Percentiles rank a stretch among this genome's conserved stretches.
Evolutionary conservation across 495 filamentous ascomycete species (phyloP).

Genomic region (Cercophora samala): DNA sequence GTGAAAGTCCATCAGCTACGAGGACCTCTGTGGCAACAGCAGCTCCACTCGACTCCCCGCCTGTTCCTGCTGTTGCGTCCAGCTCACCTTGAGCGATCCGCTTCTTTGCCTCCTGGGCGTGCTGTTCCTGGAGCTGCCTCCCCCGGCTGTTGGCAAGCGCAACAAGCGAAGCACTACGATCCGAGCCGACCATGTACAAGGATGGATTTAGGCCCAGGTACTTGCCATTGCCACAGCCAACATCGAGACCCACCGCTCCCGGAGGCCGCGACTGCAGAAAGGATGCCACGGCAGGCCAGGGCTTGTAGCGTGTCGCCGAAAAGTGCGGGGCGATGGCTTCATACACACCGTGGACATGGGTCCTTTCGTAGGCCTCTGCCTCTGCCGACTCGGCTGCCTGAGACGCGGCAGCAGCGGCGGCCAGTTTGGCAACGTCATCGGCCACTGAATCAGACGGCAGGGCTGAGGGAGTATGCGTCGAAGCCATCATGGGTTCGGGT

Average conservation of each 20-base stretch:
- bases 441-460: conserved; percentile 33
- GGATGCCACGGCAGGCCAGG: conserved; percentile 86
- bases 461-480: conserved; percentile 22
- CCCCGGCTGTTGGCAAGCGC: conserved; percentile 66
- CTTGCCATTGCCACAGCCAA: conserved; percentile 97
- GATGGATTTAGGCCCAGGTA: conserved; percentile 76
- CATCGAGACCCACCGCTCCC: conserved; percentile 83
- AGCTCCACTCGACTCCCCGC: conserved; percentile 13
- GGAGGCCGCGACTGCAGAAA: conserved; percentile 67
- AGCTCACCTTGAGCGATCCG: conserved; percentile 1
- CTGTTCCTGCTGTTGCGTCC: conserved; percentile 14
- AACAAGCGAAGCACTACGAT: conserved; percentile 76
- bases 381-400: conserved; percentile 21
- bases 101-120: conserved; percentile 8
- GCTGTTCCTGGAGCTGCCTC: conserved; percentile 42
- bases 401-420: conserved; percentile 18
- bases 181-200: conserved; percentile 81
- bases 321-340: conserved; percentile 93
- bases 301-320: conserved; percentile 93
- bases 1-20: conserved; percentile 68
- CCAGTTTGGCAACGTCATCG: conserved; percentile 31
- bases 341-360: conserved; percentile 90
- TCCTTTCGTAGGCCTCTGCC: conserved; percentile 65
- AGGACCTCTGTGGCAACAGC: conserved; percentile 41
- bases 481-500: conserved; percentile 9